Base-by-base conservation (phyloP, 192 early-diverging fungal species). In the Chytriomyces confervae region DNA sequence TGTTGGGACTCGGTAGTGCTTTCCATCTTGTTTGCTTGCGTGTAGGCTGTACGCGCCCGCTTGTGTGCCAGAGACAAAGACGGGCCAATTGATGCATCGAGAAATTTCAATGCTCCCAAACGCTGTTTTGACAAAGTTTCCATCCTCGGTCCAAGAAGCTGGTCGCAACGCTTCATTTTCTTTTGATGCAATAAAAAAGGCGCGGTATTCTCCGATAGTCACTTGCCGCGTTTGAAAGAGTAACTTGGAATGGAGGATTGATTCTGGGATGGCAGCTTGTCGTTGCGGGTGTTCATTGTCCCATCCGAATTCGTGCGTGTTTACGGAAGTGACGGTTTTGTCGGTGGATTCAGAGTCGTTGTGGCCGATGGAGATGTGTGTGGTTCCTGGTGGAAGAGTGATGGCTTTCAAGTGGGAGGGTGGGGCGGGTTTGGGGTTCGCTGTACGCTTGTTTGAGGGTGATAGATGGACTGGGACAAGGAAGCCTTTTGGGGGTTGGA, bases 221-320 rank as follows among this genome's bases (percentile, higher is more conserved):
- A 98, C 90, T 20, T 92, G 94, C 10, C 94, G 91, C 7, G 89
- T 84, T 64, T 93, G 92, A 36, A 97, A 91, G 24, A 77, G 79
- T 76, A 92, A 94, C 2, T 85, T 49, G 47, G 68, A 23, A 18
- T 66, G 61, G 5, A 91, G 77, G 0, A 77, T 29, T 4, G 80
- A 72, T 60, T 75, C 43, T 6, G 77, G 69, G n/a, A 74, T 74
- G 61, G 5, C 2, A 20, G n/a, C 48, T 7, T 47, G 24, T 9
- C 60, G 60, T 9, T 50, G 82, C 5, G 95, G 93, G 47, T 87
- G 84, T 70, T 98, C 96, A 79, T 94, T 95, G 83, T 97, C 95
- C 96, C 96, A 98, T 10, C 96, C 96, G 89, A 92, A 93, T 2
- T 82, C 72, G 71, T 47, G 61, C 61, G 45, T 79, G 6, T 44